Evolutionary conservation across 108 stramenopile genomes (phyloP).

Genomic region (Phaeodactylum tricornutum): DNA sequence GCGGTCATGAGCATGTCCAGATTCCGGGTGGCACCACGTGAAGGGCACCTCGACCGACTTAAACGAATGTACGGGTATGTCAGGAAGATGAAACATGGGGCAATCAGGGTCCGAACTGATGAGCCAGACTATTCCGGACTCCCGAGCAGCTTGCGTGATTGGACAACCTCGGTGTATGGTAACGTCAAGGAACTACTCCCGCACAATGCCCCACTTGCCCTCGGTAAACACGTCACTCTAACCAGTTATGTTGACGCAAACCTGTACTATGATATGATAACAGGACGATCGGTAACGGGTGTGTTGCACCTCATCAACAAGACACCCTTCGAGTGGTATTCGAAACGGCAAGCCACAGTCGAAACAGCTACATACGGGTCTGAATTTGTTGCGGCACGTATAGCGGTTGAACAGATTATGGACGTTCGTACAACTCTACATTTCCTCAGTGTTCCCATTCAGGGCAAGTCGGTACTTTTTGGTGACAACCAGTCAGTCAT

Average conservation of each 20-base stretch:
- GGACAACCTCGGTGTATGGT: background rate
- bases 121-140: background rate
- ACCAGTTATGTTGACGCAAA: background rate
- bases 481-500: too few relatives aligned
- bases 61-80: slow-evolving; percentile 21
- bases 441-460: too few relatives aligned
- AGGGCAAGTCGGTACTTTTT: too few relatives aligned
- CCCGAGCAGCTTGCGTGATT: background rate
- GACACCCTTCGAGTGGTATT: too few relatives aligned
- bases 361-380: too few relatives aligned
- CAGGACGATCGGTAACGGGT: background rate
- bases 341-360: too few relatives aligned
- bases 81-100: too few relatives aligned
- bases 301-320: too few relatives aligned
- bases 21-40: slow-evolving; percentile 16
- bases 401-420: too few relatives aligned
- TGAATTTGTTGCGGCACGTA: too few relatives aligned
- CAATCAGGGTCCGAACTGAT: background rate
- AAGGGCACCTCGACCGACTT: slow-evolving; percentile 23
- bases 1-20: slow-evolving; percentile 13
- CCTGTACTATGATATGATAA: background rate
- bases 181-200: background rate
- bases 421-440: too few relatives aligned
- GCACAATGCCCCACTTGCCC: background rate
- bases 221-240: background rate